Evolutionary conservation across 371 early-diverging fungal genomes (phyloP).

Genomic region (Apophysomyces sp.): DNA sequence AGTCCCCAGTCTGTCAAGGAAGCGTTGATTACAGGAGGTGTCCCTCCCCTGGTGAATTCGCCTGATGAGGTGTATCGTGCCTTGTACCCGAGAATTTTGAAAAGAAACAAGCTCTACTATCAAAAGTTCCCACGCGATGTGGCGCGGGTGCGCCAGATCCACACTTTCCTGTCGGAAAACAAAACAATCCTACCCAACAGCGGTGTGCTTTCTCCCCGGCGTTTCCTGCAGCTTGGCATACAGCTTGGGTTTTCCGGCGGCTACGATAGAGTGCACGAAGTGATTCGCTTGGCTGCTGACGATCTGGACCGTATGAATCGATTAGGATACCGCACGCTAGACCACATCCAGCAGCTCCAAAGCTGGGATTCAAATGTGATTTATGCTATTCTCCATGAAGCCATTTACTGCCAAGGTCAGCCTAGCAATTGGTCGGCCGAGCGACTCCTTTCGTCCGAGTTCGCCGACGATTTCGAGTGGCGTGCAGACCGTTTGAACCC

Average conservation of each 20-base stretch:
- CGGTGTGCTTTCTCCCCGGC: constrained; percentile 63
- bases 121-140: constrained; percentile 63
- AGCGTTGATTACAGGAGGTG: constrained; percentile 72
- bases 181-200: constrained; percentile 63
- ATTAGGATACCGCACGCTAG: constrained; percentile 52
- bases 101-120: constrained; percentile 66
- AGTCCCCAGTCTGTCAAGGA: constrained; percentile 63
- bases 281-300: constrained; percentile 50
- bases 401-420: constrained; percentile 68
- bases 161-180: constrained; percentile 48
- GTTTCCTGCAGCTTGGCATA: constrained; percentile 74
- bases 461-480: constrained; percentile 52
- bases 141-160: constrained; percentile 60
- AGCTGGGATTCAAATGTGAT: constrained; percentile 65
- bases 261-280: constrained; percentile 61
- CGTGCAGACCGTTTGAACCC: constrained; percentile 36
- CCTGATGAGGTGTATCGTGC: constrained; percentile 67
- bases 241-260: constrained; percentile 68
- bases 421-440: constrained; percentile 72
- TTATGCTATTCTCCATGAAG: constrained; percentile 71
- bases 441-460: constrained; percentile 46
- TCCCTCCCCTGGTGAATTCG: constrained; percentile 65
- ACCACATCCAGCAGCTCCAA: constrained; percentile 39
- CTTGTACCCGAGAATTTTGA: constrained; percentile 59
- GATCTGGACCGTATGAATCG: constrained; percentile 51